phyloP scores from a whole-genome alignment of 1,284 basidiomycete genomes.

The Neotropicomus parvogracilis region DNA sequence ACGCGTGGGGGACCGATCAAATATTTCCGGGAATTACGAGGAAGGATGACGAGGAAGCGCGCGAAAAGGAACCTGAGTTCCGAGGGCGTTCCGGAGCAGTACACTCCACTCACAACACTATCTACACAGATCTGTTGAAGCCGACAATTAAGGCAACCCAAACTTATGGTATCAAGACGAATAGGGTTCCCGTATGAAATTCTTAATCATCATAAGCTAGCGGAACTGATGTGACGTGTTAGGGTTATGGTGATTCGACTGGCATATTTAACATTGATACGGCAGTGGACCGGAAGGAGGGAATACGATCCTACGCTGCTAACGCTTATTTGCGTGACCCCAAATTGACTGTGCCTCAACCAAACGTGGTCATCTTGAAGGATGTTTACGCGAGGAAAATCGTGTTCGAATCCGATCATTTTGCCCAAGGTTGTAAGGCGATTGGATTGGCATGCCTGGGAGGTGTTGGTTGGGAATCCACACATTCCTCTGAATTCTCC shows the following conservation, averaged over 20 bases:
- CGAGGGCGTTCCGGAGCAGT: constrained; percentile 15
- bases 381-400: constrained; percentile 14
- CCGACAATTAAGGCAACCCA: constrained; percentile 16
- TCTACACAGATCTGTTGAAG: constrained; percentile 18
- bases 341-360: constrained; percentile 10
- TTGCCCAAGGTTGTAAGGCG: neutral
- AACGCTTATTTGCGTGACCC: constrained; percentile 18
- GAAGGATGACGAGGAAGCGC: constrained; percentile 16
- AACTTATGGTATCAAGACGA: constrained; percentile 16
- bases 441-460: constrained; percentile 13
- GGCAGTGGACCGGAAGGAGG: constrained; percentile 15
- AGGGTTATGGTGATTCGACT: constrained; percentile 21
- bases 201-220: neutral
- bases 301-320: constrained; percentile 21
- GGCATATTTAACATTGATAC: constrained; percentile 24
- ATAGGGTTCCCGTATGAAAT: constrained; percentile 14
- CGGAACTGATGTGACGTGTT: neutral
- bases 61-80: constrained; percentile 11
- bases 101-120: constrained; percentile 16
- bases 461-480: constrained; percentile 16
- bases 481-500: neutral
- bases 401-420: constrained; percentile 3
- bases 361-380: constrained; percentile 16
- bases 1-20: constrained; percentile 13
- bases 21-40: constrained; percentile 21